Evolutionary conservation across 768 basidiomycete genomes (phyloP), one percentile per base, ranked within the genome.

Genomic region (Hericium rajendrae): DNA sequence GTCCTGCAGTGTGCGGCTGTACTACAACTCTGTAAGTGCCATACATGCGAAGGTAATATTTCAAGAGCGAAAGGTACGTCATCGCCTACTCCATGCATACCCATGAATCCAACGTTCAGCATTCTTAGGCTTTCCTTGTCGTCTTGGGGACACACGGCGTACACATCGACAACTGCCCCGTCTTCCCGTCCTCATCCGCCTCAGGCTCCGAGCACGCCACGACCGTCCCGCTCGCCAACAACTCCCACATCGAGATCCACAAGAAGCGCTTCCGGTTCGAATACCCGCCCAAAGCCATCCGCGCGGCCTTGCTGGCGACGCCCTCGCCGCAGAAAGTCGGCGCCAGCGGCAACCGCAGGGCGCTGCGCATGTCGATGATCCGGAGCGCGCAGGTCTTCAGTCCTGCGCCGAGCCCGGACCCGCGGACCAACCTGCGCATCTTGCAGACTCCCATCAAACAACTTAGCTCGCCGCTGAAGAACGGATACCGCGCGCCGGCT

Each of bases 291-390:
- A 88, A 88, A 65, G 82, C 86, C 48, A 70, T 85, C 32, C 81
- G 86, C 22, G 71, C 78, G 15, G 70, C 73, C 28, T 74, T 78
- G 40, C 74, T 77, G 6, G 79, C 81, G 0, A 62, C 58, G 60
- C 53, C 64, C 38, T 50, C 51, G 22, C 59, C 58, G 15, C 24
- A 48, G 2, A 16, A 51, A 15, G 26, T 28, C 16, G 15, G 16
- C n/a, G 55, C 56, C 22, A 50, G 63, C 69, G 71, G 64, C 54
- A 71, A 65, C 20, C 65, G 67, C 22, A 74, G 74, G 20, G 75
- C 78, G 2, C 75, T 85, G 2, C 80, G 87, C 28, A 76, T 91
- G 58, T 86, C 85, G 2, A 86, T 91, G 84, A 87, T 91, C 38
- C 76, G 82, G 24, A 82, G 81, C 55, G 85, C 85, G 0, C 80